These are phyloP conservation scores for Cystoderma amianthinum DNA, from an alignment of 768 basidiomycete genomes.

Conservation along the genomic window DNA sequence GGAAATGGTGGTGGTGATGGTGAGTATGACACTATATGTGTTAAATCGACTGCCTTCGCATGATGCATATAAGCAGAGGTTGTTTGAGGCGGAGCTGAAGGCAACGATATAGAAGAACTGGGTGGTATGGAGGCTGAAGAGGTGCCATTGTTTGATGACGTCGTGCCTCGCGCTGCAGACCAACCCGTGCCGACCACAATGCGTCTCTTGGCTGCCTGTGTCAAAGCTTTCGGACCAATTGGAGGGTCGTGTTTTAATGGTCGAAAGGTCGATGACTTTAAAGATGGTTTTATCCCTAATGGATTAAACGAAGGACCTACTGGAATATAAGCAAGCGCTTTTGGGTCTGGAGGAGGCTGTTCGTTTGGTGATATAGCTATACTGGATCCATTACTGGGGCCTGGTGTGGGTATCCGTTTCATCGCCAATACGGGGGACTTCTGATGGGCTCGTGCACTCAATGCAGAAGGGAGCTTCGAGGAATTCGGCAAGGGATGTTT, in stretches of 20 bases:
- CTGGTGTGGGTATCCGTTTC: too few species aligned
- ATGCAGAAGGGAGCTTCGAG: too few species aligned
- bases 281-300: slow-evolving; percentile 39
- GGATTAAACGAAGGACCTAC: slow-evolving; percentile 43
- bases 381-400: too few species aligned
- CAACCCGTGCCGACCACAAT: neutral
- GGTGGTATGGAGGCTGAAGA: neutral
- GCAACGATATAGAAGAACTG: neutral
- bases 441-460: too few species aligned
- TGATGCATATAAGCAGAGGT: slow-evolving; percentile 9
- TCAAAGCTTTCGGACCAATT: too few species aligned
- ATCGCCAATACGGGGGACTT: too few species aligned
- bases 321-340: slow-evolving; percentile 30
- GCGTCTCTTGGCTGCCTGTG: neutral
- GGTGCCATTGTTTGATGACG: neutral
- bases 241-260: neutral
- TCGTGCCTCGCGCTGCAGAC: neutral
- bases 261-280: neutral
- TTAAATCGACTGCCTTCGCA: neutral
- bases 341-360: slow-evolving; percentile 27
- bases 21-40: slow-evolving; percentile 13
- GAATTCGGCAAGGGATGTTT: too few species aligned
- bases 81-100: slow-evolving; percentile 7
- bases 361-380: too few species aligned
- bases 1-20: slow-evolving; percentile 19